Base-by-base conservation (phyloP, 1,284 basidiomycete genomes). In the Leccinum holopus region DNA sequence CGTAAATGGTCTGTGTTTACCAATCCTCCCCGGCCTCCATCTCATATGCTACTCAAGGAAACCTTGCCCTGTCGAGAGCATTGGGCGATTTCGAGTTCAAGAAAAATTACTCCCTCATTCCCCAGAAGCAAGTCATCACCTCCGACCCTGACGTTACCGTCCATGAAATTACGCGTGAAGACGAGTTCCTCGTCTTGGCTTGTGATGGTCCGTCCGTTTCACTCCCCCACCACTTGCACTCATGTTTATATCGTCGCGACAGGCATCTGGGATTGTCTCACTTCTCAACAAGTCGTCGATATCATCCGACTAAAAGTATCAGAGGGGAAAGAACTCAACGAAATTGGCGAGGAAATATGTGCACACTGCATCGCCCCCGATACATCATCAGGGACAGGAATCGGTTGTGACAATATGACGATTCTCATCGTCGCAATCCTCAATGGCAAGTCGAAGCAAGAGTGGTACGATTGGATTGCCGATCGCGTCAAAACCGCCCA, bases 351-450 rank as follows among this genome's bases (percentile, higher is more conserved):
- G 76, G 85, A 89, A 69, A 87, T 98, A 70, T 97, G 97, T 79
- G 92, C 95, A 67, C 89, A 91, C 67, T 99, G 97, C 75, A 84
- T 98, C 55, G 96, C 97, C 11, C 95, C 96, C 1, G 94, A 98
- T 75, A 92, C 94, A 2, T 91, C 92, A 55, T 92, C 92, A 49
- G 94, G 94, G 53, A 85, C 86, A 52, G 97, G 97, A 16, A 93
- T 98, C 65, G 97, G 97, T 25, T 98, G 96, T 75, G 97, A 99
- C 80, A 99, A 99, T 81, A 99, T 99, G 97, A 99, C 97, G 0
- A 83, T 97, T 60, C 85, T 98, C 68, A 85, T 99, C 63, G 86
- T 99, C 56, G 97, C 94, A 4, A 76, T 99, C 57, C 84, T 97
- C 35, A 84, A 92, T 66, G 96, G 94, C 35, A 87, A 89, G 63